A percentile compares a stretch with the other conserved stretches of the same genome.
These are phyloP conservation scores for Pseudocercospora eumusae DNA, from an alignment of 2,329 filamentous ascomycete species.

Conservation along the genomic window DNA sequence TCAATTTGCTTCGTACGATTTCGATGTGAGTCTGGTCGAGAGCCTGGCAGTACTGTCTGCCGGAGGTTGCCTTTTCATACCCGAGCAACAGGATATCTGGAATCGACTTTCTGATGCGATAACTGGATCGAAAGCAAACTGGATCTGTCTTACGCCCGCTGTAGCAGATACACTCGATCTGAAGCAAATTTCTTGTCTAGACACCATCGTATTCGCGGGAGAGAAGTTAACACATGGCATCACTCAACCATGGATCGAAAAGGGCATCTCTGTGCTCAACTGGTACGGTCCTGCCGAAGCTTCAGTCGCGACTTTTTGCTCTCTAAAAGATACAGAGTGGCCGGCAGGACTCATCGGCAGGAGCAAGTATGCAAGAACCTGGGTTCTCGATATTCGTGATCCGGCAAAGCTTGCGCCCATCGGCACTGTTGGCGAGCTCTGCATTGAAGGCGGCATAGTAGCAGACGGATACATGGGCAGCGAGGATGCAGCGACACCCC, in stretches of 20 bases:
- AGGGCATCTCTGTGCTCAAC: slow-evolving; percentile 39
- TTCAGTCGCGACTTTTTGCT: slow-evolving; percentile 14
- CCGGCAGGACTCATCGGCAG: slow-evolving; percentile 18
- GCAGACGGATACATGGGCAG: slow-evolving; percentile 47
- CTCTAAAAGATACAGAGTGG: background rate
- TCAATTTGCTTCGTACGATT: slow-evolving; percentile 27
- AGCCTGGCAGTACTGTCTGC: slow-evolving; percentile 16
- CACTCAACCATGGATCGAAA: slow-evolving; percentile 6
- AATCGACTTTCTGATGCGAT: slow-evolving; percentile 53
- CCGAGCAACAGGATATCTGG: slow-evolving; percentile 46
- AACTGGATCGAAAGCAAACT: slow-evolving; percentile 33
- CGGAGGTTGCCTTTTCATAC: slow-evolving; percentile 22
- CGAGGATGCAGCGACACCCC: background rate
- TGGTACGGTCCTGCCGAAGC: slow-evolving; percentile 49
- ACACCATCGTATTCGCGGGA: slow-evolving; percentile 14
- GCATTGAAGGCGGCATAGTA: slow-evolving; percentile 50
- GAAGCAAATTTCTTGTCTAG: slow-evolving; percentile 43
- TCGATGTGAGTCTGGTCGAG: slow-evolving; percentile 23
- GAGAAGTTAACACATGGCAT: slow-evolving; percentile 10
- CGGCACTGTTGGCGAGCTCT: slow-evolving; percentile 51
- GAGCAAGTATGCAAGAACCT: slow-evolving; percentile 27
- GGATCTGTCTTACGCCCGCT: slow-evolving; percentile 57
- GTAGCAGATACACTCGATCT: slow-evolving; percentile 52
- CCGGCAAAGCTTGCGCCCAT: slow-evolving; percentile 41
- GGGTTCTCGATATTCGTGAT: slow-evolving; percentile 38